phyloP scores from a whole-genome alignment of 768 basidiomycete genomes.

The Auricularia sp. region DNA sequence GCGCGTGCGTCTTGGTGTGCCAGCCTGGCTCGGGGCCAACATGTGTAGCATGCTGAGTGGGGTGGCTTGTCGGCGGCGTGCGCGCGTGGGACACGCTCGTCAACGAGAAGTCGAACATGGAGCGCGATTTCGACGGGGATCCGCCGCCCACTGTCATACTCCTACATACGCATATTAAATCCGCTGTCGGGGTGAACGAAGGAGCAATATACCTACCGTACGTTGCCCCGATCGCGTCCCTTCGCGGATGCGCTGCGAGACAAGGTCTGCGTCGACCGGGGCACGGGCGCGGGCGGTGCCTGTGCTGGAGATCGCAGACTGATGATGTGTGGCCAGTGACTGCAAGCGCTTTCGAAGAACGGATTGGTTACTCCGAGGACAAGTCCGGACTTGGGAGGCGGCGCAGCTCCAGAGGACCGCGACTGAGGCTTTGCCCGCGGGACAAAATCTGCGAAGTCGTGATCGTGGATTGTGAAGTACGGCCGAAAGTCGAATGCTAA shows the following conservation, averaged over 20 bases:
- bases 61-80: neutral
- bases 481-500: conserved; percentile 79
- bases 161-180: conserved; percentile 5
- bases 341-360: conserved; percentile 66
- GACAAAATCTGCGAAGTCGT: conserved; percentile 64
- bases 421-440: neutral
- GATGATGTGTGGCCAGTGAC: conserved; percentile 79
- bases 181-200: conserved; percentile 2
- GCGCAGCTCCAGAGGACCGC: neutral
- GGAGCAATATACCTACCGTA: conserved; percentile 1
- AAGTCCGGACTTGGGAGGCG: conserved; percentile 62
- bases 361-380: conserved; percentile 85
- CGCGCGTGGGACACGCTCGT: neutral
- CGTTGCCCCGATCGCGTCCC: neutral
- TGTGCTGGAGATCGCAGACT: conserved; percentile 39
- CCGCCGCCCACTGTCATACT: conserved; percentile 25
- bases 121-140: conserved; percentile 31
- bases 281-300: neutral
- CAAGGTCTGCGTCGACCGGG: neutral
- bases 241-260: neutral
- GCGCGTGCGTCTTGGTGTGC: conserved; percentile 45
- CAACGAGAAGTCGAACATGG: neutral
- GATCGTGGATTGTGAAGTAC: conserved; percentile 94
- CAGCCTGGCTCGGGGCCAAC: conserved; percentile 15
- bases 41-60: neutral